A percentile compares a stretch with the other conserved stretches of the same genome.
These are phyloP conservation scores for Clonostachys solani DNA, from an alignment of 2,329 filamentous ascomycete species.

Conservation along the genomic window DNA sequence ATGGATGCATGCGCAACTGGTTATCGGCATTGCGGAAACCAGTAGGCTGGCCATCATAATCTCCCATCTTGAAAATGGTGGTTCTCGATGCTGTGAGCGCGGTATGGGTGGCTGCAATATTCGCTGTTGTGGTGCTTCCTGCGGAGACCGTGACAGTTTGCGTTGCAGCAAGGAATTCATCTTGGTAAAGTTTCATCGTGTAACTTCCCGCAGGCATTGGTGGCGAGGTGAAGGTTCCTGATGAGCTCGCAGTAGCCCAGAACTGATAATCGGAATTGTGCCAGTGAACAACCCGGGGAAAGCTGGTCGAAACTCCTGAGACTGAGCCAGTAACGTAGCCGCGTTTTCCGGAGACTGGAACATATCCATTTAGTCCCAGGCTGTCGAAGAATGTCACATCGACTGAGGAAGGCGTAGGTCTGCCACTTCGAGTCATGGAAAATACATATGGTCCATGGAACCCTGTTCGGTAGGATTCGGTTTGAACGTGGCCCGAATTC, in stretches of 20 bases:
- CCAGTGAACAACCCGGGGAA: slow-evolving; percentile 61
- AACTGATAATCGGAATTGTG: slow-evolving; percentile 60
- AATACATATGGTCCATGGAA: slow-evolving; percentile 64
- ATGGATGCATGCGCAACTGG: slow-evolving; percentile 65
- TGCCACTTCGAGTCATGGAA: slow-evolving; percentile 52
- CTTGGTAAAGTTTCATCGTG: slow-evolving; percentile 61
- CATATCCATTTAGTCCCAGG: slow-evolving; percentile 55
- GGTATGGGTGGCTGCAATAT: slow-evolving; percentile 41
- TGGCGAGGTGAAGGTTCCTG: slow-evolving; percentile 57
- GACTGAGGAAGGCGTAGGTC: slow-evolving; percentile 39
- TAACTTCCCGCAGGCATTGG: slow-evolving; percentile 65
- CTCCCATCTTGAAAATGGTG: slow-evolving; percentile 59
- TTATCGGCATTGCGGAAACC: slow-evolving; percentile 66
- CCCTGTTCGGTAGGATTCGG: slow-evolving; percentile 57
- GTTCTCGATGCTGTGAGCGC: slow-evolving; percentile 39
- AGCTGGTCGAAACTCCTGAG: slow-evolving; percentile 46
- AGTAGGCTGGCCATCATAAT: slow-evolving; percentile 59
- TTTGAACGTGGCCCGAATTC: slow-evolving; percentile 62
- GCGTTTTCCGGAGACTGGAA: slow-evolving; percentile 42
- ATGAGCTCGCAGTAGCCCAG: slow-evolving; percentile 53
- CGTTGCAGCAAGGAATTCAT: slow-evolving; percentile 49
- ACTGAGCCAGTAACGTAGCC: slow-evolving; percentile 59
- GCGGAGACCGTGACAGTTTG: slow-evolving; percentile 43
- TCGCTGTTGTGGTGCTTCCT: slow-evolving; percentile 39
- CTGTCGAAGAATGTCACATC: slow-evolving; percentile 58